Evolutionary conservation across 306 rosid species (phyloP).

Genomic region (Erythrophleum fordii): DNA sequence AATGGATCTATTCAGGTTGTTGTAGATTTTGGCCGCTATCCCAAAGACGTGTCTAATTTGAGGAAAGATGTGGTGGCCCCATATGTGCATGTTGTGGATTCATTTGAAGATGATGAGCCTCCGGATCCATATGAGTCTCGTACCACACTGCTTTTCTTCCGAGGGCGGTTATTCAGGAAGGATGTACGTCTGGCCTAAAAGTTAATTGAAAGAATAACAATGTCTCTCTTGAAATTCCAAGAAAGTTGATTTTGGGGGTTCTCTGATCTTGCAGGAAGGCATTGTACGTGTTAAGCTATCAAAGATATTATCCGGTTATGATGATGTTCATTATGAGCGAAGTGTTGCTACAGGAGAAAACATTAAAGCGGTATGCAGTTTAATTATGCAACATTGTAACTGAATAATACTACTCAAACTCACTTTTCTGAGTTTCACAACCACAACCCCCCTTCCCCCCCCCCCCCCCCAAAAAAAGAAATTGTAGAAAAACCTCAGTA

Average conservation of each 20-base stretch:
- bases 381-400: constrained; percentile 27
- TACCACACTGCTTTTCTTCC: constrained; percentile 79
- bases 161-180: constrained; percentile 81
- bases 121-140: constrained; percentile 86
- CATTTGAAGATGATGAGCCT: constrained; percentile 66
- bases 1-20: constrained; percentile 87
- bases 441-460: neutral
- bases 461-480: neutral
- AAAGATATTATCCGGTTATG: constrained; percentile 69
- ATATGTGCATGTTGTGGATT: constrained; percentile 92
- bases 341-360: constrained; percentile 85
- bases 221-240: constrained; percentile 28
- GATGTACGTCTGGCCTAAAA: constrained; percentile 66
- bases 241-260: constrained; percentile 34
- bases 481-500: neutral
- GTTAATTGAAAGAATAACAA: constrained; percentile 24
- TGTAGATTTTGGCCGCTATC: constrained; percentile 95
- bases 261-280: constrained; percentile 77
- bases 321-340: constrained; percentile 85
- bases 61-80: constrained; percentile 90
- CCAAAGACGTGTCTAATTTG: constrained; percentile 78
- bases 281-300: constrained; percentile 84
- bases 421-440: neutral
- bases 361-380: constrained; percentile 73
- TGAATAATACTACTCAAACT: neutral